phyloP scores from a whole-genome alignment of 1,284 basidiomycete genomes.

The Sporisorium sorghi region DNA sequence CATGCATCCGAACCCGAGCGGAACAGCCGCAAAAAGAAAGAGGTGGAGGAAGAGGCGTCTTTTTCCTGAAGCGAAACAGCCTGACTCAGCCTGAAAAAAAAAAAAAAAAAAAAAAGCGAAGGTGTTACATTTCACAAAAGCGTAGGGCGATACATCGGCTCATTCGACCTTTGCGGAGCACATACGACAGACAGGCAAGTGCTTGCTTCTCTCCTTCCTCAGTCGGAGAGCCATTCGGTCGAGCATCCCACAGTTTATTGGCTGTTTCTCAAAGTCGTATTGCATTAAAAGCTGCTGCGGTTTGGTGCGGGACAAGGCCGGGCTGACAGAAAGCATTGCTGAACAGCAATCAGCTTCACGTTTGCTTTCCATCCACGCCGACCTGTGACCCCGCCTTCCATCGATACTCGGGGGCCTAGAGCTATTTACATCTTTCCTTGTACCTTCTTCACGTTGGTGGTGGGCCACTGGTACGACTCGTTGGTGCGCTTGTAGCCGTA shows the following conservation, averaged over 20 bases:
- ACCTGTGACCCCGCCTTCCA: not conserved
- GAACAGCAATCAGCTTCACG: no score
- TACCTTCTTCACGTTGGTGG: conserved; percentile 60
- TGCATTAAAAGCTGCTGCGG: conserved; percentile 1
- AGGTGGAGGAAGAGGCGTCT: conserved; percentile 3
- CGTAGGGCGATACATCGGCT: not conserved
- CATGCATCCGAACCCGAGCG: conserved; percentile 2
- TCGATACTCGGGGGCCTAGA: not conserved
- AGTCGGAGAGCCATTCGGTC: no score
- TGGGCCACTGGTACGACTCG: conserved; percentile 63
- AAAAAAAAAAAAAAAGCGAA: not conserved
- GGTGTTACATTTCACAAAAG: not conserved
- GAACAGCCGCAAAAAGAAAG: not conserved
- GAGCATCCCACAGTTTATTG: not conserved
- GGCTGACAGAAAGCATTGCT: not conserved
- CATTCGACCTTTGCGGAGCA: no score
- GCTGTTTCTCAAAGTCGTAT: not conserved
- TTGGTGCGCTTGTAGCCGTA: conserved; percentile 62
- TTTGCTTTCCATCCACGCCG: no score
- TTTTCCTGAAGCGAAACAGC: not conserved
- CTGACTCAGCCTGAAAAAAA: conserved; percentile 12
- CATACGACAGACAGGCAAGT: no score
- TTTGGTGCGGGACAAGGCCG: not conserved
- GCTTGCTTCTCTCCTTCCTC: not conserved
- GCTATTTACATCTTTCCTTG: conserved; percentile 54